These are phyloP conservation scores for Chytriomyces sp. DNA, from an alignment of 192 early-diverging fungal genomes.

Conservation along the genomic window DNA sequence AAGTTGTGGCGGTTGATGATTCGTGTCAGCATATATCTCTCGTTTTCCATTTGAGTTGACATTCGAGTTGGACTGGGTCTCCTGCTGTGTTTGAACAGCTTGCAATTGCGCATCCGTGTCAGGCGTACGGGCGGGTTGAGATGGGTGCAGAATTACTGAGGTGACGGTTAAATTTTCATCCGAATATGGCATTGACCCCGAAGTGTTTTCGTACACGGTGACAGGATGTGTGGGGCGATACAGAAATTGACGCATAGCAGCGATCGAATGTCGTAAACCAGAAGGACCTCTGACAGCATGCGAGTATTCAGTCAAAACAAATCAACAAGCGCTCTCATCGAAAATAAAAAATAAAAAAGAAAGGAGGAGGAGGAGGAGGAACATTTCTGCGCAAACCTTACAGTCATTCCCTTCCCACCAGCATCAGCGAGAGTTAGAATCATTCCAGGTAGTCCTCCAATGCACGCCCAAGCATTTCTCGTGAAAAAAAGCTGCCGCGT, in stretches of 20 bases:
- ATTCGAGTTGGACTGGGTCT: too few species aligned
- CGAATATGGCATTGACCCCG: constrained; percentile 38
- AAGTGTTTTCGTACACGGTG: constrained; percentile 13
- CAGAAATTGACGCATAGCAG: constrained; percentile 33
- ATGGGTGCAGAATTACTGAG: constrained; percentile 69
- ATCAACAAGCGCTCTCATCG: not conserved
- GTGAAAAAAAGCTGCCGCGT: constrained; percentile 81
- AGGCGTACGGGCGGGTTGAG: constrained; percentile 31
- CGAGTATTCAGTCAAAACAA: not conserved
- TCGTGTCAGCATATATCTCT: too few species aligned
- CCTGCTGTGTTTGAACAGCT: not conserved
- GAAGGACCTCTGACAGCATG: constrained; percentile 10
- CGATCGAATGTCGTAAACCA: constrained; percentile 18
- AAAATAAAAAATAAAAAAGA: too few species aligned
- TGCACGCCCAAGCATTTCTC: constrained; percentile 78
- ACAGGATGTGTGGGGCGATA: constrained; percentile 18
- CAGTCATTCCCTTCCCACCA: constrained; percentile 59
- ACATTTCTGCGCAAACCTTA: constrained; percentile 34
- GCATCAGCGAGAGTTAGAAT: constrained; percentile 85
- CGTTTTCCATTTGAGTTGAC: constrained; percentile 31
- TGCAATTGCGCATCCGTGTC: not conserved
- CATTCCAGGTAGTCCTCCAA: constrained; percentile 94
- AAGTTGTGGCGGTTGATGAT: too few species aligned
- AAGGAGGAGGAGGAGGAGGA: too few species aligned
- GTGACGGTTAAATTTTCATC: constrained; percentile 74